These are phyloP conservation scores for Flaveria brownii DNA, from an alignment of 129 eudicot species.

Conservation along the genomic window DNA sequence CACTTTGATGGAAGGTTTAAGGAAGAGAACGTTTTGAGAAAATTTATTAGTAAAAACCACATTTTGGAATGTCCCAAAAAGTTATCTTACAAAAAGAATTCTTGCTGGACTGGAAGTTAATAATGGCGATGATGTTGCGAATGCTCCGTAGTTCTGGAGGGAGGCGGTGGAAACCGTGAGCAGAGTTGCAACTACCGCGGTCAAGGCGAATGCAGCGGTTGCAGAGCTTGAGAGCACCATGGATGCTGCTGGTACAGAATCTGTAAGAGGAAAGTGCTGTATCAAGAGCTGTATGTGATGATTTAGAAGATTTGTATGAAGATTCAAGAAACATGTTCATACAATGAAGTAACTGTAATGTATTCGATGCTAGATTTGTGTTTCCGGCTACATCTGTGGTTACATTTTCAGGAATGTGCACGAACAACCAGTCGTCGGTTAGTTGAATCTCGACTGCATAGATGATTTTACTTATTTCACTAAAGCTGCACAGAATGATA, in stretches of 20 bases:
- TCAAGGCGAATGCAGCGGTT: constrained; percentile 61
- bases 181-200: constrained; percentile 65
- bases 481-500: constrained; percentile 50
- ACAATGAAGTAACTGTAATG: constrained; percentile 72
- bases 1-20: no score
- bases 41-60: neutral
- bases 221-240: constrained; percentile 50
- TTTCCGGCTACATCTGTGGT: constrained; percentile 89
- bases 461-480: constrained; percentile 50
- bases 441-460: constrained; percentile 58
- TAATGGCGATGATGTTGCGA: constrained; percentile 50
- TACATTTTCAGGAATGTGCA: constrained; percentile 70
- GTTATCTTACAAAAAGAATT: constrained; percentile 71
- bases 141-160: constrained; percentile 68
- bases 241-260: constrained; percentile 59
- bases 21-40: no score
- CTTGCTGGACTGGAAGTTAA: constrained; percentile 64
- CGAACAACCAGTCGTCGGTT: constrained; percentile 35
- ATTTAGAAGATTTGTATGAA: neutral
- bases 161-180: constrained; percentile 74
- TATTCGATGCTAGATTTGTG: constrained; percentile 64
- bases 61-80: neutral
- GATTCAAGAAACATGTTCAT: constrained; percentile 30
- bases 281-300: neutral
- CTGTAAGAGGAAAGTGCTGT: constrained; percentile 36